These are phyloP conservation scores for Exophiala mesophila DNA, from an alignment of 2,329 filamentous ascomycete genomes.

Conservation along the genomic window DNA sequence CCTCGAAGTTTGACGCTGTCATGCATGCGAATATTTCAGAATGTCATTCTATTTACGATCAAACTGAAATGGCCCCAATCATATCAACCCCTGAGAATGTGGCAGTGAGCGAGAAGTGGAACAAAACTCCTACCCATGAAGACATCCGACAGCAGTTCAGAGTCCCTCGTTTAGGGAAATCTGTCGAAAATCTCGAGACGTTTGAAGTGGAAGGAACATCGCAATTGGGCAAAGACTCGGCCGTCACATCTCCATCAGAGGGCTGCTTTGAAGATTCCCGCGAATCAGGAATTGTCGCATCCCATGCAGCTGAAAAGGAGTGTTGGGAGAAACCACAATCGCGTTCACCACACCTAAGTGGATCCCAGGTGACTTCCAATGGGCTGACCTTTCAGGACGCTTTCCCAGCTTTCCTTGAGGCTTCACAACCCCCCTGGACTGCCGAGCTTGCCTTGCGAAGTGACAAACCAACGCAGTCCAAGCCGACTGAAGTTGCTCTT, in stretches of 20 bases:
- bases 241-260: no score
- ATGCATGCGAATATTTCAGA: neutral
- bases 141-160: conserved; percentile 9
- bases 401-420: no score
- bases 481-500: neutral
- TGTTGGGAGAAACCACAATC: no score
- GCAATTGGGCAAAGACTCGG: no score
- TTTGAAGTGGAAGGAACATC: no score
- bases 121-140: conserved; percentile 10
- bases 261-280: no score
- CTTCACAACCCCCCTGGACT: conserved; percentile 3
- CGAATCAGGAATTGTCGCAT: no score
- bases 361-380: no score
- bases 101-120: conserved; percentile 1
- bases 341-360: no score
- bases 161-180: neutral
- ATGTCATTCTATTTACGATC: neutral
- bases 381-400: no score
- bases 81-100: neutral
- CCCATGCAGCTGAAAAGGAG: no score
- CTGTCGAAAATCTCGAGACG: no score
- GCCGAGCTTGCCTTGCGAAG: conserved; percentile 11
- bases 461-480: neutral
- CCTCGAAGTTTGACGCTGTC: neutral
- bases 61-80: neutral